Percentiles rank a stretch among this genome's conserved stretches.
Conservation (phyloP, 257 asterid species). For the Ajuga chamaepitys region DNA sequence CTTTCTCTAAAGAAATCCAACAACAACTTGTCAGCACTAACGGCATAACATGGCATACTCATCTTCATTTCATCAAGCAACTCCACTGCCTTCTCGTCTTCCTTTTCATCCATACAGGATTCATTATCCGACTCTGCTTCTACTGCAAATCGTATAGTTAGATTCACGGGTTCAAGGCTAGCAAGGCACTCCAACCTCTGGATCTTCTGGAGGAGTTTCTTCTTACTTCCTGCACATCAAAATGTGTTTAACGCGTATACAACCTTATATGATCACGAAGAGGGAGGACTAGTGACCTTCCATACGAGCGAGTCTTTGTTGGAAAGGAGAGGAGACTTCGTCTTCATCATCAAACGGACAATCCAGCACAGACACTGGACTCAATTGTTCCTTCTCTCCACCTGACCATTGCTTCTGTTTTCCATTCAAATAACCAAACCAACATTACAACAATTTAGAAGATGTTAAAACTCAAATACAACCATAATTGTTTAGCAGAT, state of each 20-base stretch:
- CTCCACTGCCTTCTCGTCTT: constrained; percentile 19
- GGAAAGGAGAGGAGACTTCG: constrained; percentile 69
- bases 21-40: constrained; percentile 36
- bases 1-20: constrained; percentile 53
- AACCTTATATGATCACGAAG: not conserved
- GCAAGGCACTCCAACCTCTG: constrained; percentile 54
- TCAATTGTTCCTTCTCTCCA: constrained; percentile 72
- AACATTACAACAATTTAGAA: not conserved
- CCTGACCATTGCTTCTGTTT: constrained; percentile 47
- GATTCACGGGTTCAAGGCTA: constrained; percentile 50
- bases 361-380: constrained; percentile 82
- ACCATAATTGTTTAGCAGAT: not conserved
- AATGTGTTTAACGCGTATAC: not conserved
- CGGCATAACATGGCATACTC: constrained; percentile 26
- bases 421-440: not conserved
- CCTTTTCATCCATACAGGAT: constrained; percentile 25
- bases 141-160: constrained; percentile 36
- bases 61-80: constrained; percentile 34
- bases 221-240: constrained; percentile 41
- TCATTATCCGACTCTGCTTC: constrained; percentile 37
- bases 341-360: constrained; percentile 80
- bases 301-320: constrained; percentile 33
- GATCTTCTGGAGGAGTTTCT: constrained; percentile 52
- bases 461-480: not conserved
- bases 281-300: constrained; percentile 36